A percentile compares a stretch with the other conserved stretches of the same genome.
Conservation (phyloP, 163 green algal genomes). For the Smithsoniella earleae region DNA sequence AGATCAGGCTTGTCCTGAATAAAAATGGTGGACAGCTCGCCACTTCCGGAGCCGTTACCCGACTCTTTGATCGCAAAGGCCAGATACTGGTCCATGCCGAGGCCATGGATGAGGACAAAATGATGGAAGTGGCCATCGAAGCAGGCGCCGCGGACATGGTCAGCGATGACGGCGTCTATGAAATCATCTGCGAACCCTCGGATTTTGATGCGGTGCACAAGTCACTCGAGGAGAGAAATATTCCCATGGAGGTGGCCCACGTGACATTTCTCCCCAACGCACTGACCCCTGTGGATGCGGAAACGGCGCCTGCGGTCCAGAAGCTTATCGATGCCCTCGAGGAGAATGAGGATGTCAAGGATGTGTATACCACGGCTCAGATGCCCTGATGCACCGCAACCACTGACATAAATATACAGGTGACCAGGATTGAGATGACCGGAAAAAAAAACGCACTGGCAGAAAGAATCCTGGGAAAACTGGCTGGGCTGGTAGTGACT, state of each 20-base stretch:
- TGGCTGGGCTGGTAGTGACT: no score
- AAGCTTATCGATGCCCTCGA: slow-evolving; percentile 9
- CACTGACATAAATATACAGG: no score
- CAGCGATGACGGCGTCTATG: neutral
- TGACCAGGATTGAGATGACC: no score
- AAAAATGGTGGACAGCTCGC: neutral
- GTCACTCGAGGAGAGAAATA: neutral
- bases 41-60: neutral
- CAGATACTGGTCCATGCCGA: neutral
- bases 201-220: neutral
- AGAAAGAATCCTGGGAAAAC: no score
- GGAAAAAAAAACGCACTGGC: no score
- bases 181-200: neutral
- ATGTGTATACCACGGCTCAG: no score
- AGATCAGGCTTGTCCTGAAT: neutral
- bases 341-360: slow-evolving; percentile 8
- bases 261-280: neutral
- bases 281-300: neutral
- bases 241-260: neutral
- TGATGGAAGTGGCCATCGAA: slow-evolving; percentile 1
- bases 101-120: neutral
- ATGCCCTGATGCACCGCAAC: no score
- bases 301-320: neutral
- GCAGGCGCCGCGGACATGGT: neutral
- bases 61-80: neutral